Evolutionary conservation across 2,329 filamentous ascomycete genomes (phyloP), one percentile per base, ranked within the genome.

Genomic region (Rugonectria rugulosa): DNA sequence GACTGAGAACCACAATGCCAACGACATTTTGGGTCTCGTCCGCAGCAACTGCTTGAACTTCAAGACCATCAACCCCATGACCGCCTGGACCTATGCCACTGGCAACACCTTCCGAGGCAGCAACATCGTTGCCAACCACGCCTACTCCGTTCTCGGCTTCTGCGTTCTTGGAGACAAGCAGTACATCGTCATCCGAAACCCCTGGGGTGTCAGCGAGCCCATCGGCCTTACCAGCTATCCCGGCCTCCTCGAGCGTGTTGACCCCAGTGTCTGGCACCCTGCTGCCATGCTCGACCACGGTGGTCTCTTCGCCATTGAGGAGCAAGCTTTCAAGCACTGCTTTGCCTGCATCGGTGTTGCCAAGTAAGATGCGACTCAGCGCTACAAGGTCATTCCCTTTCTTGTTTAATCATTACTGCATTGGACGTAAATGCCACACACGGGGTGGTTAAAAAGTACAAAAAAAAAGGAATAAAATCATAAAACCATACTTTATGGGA

Each of bases 111-210:
- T 70, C 67, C 68, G 70, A 53, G 76, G 76, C 47, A 69, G 70
- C 69, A 77, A 78, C 65, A 61, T 78, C 10, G 76, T 77, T 6
- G 75, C 75, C 54, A 78, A 77, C 70, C 75, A 78, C 63, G 76
- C 76, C 47, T 78, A 79, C 71, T 75, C 74, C 27, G 68, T 79
- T 11, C 73, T 76, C 15, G 74, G 74, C 12, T 76, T 70, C 66
- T 67, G 69, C 37, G 62, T 68, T 45, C 57, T 70, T 40, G 75
- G 73, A 19, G 66, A 73, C 14, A 68, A 68, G 58, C 73, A 75
- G 60, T 78, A 77, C 68, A 68, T 77, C 45, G 73, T 78, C 50
- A 63, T 77, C 15, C 73, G 76, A 61, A 78, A 78, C 72, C 76
- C 75, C 2, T 78, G 75, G 75, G 75, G 76, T 27, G 71, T 77